phyloP scores from a whole-genome alignment of 441 rosid genomes.

The Erodium chrysanthum region DNA sequence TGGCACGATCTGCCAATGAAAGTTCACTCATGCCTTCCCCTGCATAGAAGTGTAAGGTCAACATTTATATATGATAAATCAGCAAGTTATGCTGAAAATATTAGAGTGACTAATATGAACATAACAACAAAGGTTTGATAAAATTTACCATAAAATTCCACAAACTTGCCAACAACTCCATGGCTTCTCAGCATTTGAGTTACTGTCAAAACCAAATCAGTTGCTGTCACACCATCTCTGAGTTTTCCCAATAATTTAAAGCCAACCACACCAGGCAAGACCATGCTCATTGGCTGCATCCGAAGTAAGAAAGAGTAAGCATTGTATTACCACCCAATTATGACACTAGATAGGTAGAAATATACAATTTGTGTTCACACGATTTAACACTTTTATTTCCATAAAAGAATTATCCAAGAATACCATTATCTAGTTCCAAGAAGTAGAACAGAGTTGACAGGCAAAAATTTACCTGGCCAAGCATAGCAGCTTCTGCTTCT shows the following conservation, averaged over 20 bases:
- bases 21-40: constrained; percentile 90
- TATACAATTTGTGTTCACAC: neutral
- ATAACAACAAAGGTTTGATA: neutral
- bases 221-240: constrained; percentile 57
- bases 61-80: constrained; percentile 12
- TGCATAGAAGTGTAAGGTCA: constrained; percentile 21
- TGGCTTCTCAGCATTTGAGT: constrained; percentile 64
- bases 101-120: neutral
- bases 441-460: neutral
- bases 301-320: constrained; percentile 10
- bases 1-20: constrained; percentile 83
- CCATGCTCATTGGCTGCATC: constrained; percentile 72
- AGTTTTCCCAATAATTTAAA: constrained; percentile 48
- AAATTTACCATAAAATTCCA: constrained; percentile 46
- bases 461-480: constrained; percentile 46
- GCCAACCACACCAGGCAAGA: constrained; percentile 64
- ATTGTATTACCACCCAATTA: neutral
- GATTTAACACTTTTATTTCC: neutral
- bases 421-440: neutral
- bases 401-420: neutral
- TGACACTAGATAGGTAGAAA: neutral
- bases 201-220: constrained; percentile 59
- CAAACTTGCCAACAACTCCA: constrained; percentile 65
- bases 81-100: constrained; percentile 8
- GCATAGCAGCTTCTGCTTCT: constrained; percentile 74